Percentiles rank a stretch among this genome's conserved stretches.
Evolutionary conservation across 768 basidiomycete species (phyloP).

Genomic region (Chalciporus chontae): DNA sequence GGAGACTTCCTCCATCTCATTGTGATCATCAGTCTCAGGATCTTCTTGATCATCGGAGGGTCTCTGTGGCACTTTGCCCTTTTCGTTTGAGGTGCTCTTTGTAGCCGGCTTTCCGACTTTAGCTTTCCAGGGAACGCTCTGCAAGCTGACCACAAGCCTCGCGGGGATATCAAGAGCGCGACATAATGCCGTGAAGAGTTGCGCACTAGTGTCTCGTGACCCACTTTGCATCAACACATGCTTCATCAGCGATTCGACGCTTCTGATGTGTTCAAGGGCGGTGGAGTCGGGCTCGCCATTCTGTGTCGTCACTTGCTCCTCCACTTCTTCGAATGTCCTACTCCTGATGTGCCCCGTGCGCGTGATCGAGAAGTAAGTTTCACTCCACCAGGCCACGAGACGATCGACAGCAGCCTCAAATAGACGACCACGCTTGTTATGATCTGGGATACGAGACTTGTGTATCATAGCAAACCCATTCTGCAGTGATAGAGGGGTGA

Average conservation of each 20-base stretch:
- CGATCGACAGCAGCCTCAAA: conserved; percentile 79
- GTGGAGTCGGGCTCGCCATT: conserved; percentile 38
- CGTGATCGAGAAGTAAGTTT: conserved; percentile 61
- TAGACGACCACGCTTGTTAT: conserved; percentile 74
- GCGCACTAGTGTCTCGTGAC: conserved; percentile 81
- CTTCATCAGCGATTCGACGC: conserved; percentile 88
- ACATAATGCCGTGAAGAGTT: conserved; percentile 88
- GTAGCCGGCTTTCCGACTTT: conserved; percentile 47
- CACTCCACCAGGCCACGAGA: conserved; percentile 83
- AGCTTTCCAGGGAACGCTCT: conserved; percentile 89
- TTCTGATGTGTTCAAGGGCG: conserved; percentile 67
- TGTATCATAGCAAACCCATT: conserved; percentile 79
- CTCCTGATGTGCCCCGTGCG: conserved; percentile 68
- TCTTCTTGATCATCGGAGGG: conserved; percentile 20
- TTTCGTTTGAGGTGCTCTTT: conserved; percentile 39
- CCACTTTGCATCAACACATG: conserved; percentile 80
- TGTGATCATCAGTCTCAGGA: conserved; percentile 33
- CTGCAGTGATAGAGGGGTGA: conserved; percentile 78
- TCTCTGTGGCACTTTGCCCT: conserved; percentile 29
- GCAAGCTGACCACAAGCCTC: conserved; percentile 84
- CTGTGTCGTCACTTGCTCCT: conserved; percentile 34
- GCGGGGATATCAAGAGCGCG: conserved; percentile 84
- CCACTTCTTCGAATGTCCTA: conserved; percentile 74
- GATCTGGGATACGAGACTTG: conserved; percentile 77
- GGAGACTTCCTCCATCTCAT: conserved; percentile 37